Base-by-base conservation (phyloP, 73 alveolate species). In the Tetrahymena malaccensis region DNA sequence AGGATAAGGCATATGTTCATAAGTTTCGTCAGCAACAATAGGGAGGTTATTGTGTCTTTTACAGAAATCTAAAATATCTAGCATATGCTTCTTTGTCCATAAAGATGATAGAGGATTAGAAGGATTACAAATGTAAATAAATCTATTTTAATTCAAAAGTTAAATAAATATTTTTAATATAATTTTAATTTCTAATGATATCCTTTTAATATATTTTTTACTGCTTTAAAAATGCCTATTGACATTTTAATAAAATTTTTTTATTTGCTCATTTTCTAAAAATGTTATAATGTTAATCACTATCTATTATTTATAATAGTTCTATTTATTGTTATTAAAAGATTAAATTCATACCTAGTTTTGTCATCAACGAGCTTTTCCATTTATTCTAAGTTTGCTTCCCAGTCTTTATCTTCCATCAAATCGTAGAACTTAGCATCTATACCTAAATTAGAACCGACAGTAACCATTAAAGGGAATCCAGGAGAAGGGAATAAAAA, bases 401-500 rank as follows among this genome's bases (percentile, higher is more conserved):
- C 58, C 97, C 97, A 95, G 89, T 70, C 89, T 33, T 70, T 70
- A n/a, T 34, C 95, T 89, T 95, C 97, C 95, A 84, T 93, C 85
- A 55, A 34, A 35, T 95, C 95, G 35, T 95, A 95, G 94, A 95
- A 95, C 22, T 85, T 93, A 19, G 94, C 94, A 38, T 95, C 85
- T 25, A 95, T 85, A n/a, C 97, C 97, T 85, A 85, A 85, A 57
- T 85, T 56, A 89, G 93, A 94, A 19, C 94, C 93, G 31, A 95
- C 43, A 22, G 95, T 94, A 35, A 85, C 94, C 37, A 95, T 70
- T 5, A 95, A 57, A 35, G 97, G 97, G 93, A 95, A 95, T 22
- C 95, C 94, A 70, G 97, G 97, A 31, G 94, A 43, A 10, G 97
- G 97, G 95, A 95, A 85, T 21, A 95, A 56, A 12, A 95, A 84